Conservation (phyloP, 805 yeast species). For the Wickerhamiella alocasiicola region DNA sequence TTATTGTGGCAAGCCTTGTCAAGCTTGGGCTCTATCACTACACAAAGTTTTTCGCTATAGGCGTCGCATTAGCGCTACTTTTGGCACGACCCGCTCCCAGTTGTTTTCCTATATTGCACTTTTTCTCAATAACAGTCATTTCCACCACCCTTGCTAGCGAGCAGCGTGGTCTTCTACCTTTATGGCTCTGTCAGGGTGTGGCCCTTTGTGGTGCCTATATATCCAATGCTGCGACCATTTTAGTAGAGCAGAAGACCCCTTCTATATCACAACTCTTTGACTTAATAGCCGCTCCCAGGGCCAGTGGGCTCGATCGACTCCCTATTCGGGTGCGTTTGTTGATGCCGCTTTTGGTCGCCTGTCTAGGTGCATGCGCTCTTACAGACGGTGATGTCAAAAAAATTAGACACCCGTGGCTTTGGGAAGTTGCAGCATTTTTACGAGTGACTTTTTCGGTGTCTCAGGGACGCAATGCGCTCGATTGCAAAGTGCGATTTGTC, state of each 20-base stretch:
- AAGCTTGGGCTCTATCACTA: not conserved
- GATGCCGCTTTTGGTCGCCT: slow-evolving; percentile 2
- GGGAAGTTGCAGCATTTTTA: slow-evolving; percentile 1
- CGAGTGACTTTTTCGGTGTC: not conserved
- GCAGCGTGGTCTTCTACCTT: slow-evolving; percentile 1
- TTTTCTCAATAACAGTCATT: not conserved
- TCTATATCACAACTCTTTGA: not conserved
- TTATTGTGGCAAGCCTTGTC: not conserved
- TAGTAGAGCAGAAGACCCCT: not conserved
- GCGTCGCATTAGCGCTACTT: not conserved
- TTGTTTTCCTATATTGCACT: slow-evolving; percentile 2
- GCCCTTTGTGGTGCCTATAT: not conserved
- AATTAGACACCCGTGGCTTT: not conserved
- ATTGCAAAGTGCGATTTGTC: slow-evolving; percentile 19
- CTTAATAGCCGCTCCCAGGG: not conserved
- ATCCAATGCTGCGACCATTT: not conserved
- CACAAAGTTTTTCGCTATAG: not conserved
- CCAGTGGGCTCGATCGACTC: slow-evolving; percentile 1
- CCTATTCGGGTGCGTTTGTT: not conserved
- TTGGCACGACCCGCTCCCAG: slow-evolving; percentile 1
- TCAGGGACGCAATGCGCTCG: not conserved
- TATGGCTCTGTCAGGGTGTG: slow-evolving; percentile 1
- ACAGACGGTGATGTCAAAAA: not conserved
- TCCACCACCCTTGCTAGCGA: slow-evolving; percentile 1
- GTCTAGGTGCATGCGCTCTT: not conserved